These are phyloP conservation scores for Teunomyces stri DNA, from an alignment of 805 yeast genomes.

Conservation along the genomic window DNA sequence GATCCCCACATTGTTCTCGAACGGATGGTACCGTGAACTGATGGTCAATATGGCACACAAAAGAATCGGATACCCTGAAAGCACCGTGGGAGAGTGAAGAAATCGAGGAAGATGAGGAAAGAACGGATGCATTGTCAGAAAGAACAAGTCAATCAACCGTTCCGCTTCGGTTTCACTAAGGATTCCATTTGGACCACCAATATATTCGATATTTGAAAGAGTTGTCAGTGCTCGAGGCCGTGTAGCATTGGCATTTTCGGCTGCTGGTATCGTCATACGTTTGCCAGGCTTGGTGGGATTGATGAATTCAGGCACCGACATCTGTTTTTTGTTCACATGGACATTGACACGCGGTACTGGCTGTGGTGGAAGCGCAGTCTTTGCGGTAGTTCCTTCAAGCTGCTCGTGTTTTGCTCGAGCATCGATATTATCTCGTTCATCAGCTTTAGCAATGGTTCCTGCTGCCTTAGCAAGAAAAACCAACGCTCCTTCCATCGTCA, in stretches of 20 bases:
- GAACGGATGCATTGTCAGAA: slow-evolving; percentile 80
- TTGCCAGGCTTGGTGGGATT: slow-evolving; percentile 13
- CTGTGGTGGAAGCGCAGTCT: not conserved
- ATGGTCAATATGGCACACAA: slow-evolving; percentile 79
- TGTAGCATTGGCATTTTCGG: slow-evolving; percentile 38
- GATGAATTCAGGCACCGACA: slow-evolving; percentile 19
- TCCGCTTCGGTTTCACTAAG: slow-evolving; percentile 63
- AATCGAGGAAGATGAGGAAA: slow-evolving; percentile 84
- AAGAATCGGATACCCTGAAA: slow-evolving; percentile 78
- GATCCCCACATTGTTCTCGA: slow-evolving; percentile 37
- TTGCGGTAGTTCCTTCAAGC: slow-evolving; percentile 30
- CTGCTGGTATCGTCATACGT: slow-evolving; percentile 43
- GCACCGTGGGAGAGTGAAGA: slow-evolving; percentile 59
- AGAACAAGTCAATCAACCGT: slow-evolving; percentile 57
- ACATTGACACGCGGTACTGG: not conserved
- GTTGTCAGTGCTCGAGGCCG: slow-evolving; percentile 48
- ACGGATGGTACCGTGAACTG: slow-evolving; percentile 70
- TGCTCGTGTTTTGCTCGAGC: slow-evolving; percentile 49
- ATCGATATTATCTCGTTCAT: slow-evolving; percentile 58
- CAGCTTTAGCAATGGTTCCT: slow-evolving; percentile 69
- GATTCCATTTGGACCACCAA: slow-evolving; percentile 53
- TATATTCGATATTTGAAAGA: slow-evolving; percentile 61
- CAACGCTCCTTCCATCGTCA: slow-evolving; percentile 58
- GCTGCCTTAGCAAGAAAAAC: slow-evolving; percentile 77
- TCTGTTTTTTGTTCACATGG: not conserved